Conservation (phyloP, 768 basidiomycete genomes). For the Baorangia bicolor region DNA sequence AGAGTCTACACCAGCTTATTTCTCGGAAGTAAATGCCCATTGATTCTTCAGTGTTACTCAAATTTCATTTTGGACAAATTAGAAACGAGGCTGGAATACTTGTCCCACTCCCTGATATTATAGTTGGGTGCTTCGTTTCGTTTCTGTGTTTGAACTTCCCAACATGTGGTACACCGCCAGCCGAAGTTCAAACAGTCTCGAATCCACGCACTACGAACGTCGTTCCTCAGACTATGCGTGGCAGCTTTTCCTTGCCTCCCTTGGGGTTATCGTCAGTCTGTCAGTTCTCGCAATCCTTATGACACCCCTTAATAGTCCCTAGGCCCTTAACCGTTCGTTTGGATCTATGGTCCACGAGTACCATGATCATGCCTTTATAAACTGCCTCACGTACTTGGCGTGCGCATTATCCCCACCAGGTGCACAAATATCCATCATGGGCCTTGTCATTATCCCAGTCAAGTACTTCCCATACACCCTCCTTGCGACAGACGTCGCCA, state of each 20-base stretch:
- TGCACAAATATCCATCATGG: constrained; percentile 71
- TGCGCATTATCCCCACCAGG: constrained; percentile 66
- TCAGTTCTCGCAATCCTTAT: background rate
- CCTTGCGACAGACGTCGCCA: constrained; percentile 68
- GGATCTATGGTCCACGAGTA: constrained; percentile 51
- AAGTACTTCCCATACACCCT: constrained; percentile 74
- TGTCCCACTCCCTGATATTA: constrained; percentile 45
- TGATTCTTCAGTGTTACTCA: background rate
- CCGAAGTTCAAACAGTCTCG: constrained; percentile 63
- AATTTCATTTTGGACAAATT: background rate
- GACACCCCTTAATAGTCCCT: background rate
- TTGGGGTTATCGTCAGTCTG: constrained; percentile 57
- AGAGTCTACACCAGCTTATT: constrained; percentile 73
- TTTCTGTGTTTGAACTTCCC: background rate
- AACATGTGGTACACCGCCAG: constrained; percentile 36
- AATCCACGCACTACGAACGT: constrained; percentile 53
- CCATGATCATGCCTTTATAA: constrained; percentile 63
- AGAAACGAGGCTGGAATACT: constrained; percentile 34
- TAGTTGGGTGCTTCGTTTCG: constrained; percentile 32
- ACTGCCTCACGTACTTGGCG: constrained; percentile 67
- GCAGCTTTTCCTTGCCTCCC: constrained; percentile 59
- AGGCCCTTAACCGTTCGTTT: constrained; percentile 64
- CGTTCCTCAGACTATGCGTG: constrained; percentile 77
- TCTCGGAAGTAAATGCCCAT: constrained; percentile 50
- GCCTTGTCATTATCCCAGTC: constrained; percentile 71